Evolutionary conservation across 768 basidiomycete genomes (phyloP), one percentile per base, ranked within the genome.

Genomic region (Russula sp.): DNA sequence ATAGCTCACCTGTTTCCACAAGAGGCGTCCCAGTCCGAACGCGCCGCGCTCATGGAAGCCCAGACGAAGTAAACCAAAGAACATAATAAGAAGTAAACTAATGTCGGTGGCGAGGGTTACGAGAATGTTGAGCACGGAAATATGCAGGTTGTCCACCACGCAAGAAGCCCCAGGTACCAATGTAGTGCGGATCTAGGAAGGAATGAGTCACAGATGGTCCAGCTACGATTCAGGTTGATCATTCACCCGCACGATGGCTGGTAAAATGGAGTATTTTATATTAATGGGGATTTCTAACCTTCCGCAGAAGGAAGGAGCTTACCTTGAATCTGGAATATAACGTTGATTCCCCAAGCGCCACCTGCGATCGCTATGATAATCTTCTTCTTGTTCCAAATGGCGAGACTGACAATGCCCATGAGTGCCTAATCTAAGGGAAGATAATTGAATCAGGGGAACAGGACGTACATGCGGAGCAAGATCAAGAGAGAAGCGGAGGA

Each of bases 1-100:
- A 36, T n/a, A 36, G 3, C 52, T 10, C 34, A 54, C 52, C 52
- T 55, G 54, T 55, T 24, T 55, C 54, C 54, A 55, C 54, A 55
- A 3, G 54, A 38, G 36, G 22, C 34, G n/a, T 16, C 54, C 54
- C 22, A 55, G 1, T 40, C 38, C 38, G 26, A 26, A 26, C 24
- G 22, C 36, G 11, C 24, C 11, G 7, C 22, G 14, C 38, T 26
- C 13, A 14, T 38, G 22, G 16, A 38, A 26, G 36, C 54, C 36
- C 38, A 55, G 14, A 14, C 38, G 36, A 14, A 55, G 36, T 10
- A 40, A 40, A 16, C 54, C 54, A 20, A 56, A 5, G 54, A 40
- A 14, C 54, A 56, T 55, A 22, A 40, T 40, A 14, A 55, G 22
- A 38, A 55, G 54, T 16, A 56, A 56, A 24, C 14, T 10, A 0